These are phyloP conservation scores for Crithidia bombi DNA, from an alignment of 208 protist genomes.

Conservation along the genomic window DNA sequence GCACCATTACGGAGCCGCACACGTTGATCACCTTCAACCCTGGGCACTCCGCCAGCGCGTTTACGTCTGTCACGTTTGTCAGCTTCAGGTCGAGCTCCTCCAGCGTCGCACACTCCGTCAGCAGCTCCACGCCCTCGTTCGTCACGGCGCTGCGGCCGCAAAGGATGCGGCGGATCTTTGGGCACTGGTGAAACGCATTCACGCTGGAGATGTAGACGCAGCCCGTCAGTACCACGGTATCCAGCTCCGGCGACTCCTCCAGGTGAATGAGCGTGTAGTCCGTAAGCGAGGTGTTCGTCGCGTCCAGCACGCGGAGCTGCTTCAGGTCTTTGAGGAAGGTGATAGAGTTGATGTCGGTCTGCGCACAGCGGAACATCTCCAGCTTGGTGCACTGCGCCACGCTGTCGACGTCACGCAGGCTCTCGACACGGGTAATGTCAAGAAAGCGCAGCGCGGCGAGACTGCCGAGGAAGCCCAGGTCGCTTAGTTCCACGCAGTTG, in stretches of 20 bases:
- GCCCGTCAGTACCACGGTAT: conserved; percentile 72
- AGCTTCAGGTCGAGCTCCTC: conserved; percentile 83
- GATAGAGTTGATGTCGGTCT: conserved; percentile 64
- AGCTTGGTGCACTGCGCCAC: conserved; percentile 52
- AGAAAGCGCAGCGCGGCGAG: conserved; percentile 69
- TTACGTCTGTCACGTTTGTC: conserved; percentile 66
- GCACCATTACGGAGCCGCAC: conserved; percentile 44
- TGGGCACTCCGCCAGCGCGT: conserved; percentile 55
- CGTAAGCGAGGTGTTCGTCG: conserved; percentile 50
- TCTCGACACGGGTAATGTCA: conserved; percentile 66
- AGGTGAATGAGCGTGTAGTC: conserved; percentile 69
- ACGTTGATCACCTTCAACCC: conserved; percentile 76
- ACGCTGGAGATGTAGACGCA: conserved; percentile 77
- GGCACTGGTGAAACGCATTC: conserved; percentile 80
- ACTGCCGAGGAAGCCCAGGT: conserved; percentile 54
- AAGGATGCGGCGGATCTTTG: conserved; percentile 72
- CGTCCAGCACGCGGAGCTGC: conserved; percentile 73
- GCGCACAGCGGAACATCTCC: conserved; percentile 76
- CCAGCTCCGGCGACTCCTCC: conserved; percentile 59
- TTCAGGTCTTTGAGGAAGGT: conserved; percentile 56
- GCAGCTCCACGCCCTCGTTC: conserved; percentile 66
- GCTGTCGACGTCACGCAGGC: conserved; percentile 58
- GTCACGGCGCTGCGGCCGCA: conserved; percentile 69
- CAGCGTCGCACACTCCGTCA: conserved; percentile 58
- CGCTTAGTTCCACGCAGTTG: conserved; percentile 52